Conservation (phyloP, 2,329 filamentous ascomycete species). For the Exophiala sideris region DNA sequence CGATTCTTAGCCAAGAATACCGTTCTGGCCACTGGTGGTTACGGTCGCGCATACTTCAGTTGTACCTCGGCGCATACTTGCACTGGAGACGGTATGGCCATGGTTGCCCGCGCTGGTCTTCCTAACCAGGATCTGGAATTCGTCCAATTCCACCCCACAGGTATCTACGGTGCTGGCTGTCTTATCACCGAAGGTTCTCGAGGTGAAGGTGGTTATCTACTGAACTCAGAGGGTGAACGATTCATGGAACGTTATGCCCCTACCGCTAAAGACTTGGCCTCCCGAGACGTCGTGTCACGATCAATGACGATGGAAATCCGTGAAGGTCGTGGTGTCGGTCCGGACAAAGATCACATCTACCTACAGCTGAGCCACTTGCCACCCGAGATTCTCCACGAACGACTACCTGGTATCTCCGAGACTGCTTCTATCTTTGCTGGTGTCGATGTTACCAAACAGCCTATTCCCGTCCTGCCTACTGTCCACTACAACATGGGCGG, state of each 20-base stretch:
- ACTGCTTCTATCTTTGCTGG: slow-evolving; percentile 96
- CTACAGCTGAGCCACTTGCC: slow-evolving; percentile 95
- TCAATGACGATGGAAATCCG: slow-evolving; percentile 99
- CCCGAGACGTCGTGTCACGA: slow-evolving; percentile 91
- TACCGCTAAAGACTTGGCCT: slow-evolving; percentile 95
- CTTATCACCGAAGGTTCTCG: slow-evolving; percentile 97
- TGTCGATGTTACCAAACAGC: slow-evolving; percentile 95
- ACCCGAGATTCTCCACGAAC: slow-evolving; percentile 86
- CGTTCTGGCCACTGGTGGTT: slow-evolving; percentile 92
- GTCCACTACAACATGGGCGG: slow-evolving; percentile 99
- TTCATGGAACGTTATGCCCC: slow-evolving; percentile 99
- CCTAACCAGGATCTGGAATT: slow-evolving; percentile 99
- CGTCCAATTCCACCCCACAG: slow-evolving; percentile 98
- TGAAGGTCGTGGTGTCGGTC: slow-evolving; percentile 91
- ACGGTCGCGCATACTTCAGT: slow-evolving; percentile 96
- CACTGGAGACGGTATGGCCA: slow-evolving; percentile 98
- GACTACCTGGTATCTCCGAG: slow-evolving; percentile 97
- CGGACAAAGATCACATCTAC: slow-evolving; percentile 98
- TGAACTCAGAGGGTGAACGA: slow-evolving; percentile 96
- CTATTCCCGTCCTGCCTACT: slow-evolving; percentile 91
- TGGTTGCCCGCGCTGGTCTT: slow-evolving; percentile 95
- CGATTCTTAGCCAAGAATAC: slow-evolving; percentile 96
- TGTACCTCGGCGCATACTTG: slow-evolving; percentile 98
- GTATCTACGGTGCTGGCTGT: slow-evolving; percentile 97
- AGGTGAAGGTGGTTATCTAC: slow-evolving; percentile 95